Evolutionary conservation across 345 rosid species (phyloP).

Genomic region (Corymbia maculata): DNA sequence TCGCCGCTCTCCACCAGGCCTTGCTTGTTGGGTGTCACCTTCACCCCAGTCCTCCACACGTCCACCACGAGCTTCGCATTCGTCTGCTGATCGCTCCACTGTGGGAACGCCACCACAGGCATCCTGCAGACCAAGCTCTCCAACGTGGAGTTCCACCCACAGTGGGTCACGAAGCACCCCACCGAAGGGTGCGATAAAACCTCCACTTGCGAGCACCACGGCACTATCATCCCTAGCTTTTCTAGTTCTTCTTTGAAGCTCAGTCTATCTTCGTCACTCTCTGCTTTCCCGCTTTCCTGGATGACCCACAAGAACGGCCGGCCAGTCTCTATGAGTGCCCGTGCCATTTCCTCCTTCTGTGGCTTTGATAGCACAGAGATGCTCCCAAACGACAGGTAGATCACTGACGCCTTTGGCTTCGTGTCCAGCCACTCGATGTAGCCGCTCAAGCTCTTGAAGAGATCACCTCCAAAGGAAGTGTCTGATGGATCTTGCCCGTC

Average conservation of each 20-base stretch:
- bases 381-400: too few relatives aligned
- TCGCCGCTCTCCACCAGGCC: conserved; percentile 12
- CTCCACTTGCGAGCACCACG: conserved; percentile 31
- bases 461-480: too few relatives aligned
- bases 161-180: conserved; percentile 28
- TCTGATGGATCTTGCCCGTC: too few relatives aligned
- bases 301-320: conserved; percentile 1
- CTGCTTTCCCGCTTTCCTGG: neutral
- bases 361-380: too few relatives aligned
- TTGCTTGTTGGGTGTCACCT: neutral
- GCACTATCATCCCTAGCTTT: conserved; percentile 10
- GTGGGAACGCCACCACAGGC: conserved; percentile 18
- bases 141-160: conserved; percentile 26
- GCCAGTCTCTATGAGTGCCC: too few relatives aligned
- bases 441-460: too few relatives aligned
- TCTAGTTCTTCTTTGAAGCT: neutral
- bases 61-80: conserved; percentile 21
- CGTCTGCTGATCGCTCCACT: conserved; percentile 16
- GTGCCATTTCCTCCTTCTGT: too few relatives aligned
- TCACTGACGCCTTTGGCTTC: too few relatives aligned
- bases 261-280: neutral
- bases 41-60: conserved; percentile 15
- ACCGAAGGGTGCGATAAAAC: conserved; percentile 17
- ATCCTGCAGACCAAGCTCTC: conserved; percentile 22
- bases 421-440: too few relatives aligned